Evolutionary conservation across 331 rosid species (phyloP).

Genomic region (Pyrus hybrid): DNA sequence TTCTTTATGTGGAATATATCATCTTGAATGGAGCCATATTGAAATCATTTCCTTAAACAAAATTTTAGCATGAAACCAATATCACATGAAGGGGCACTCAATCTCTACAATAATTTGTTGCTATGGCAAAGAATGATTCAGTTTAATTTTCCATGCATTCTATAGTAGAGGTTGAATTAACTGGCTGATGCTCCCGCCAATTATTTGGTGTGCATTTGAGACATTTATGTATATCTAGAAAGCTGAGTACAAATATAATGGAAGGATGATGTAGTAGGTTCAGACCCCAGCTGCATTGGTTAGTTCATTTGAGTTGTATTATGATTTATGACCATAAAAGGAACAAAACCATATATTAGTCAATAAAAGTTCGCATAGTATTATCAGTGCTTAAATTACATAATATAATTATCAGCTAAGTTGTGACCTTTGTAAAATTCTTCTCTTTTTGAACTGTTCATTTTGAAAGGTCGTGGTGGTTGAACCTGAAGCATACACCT

Average conservation of each 20-base stretch:
- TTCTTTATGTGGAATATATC: not conserved
- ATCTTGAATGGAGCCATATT: not conserved
- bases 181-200: not conserved
- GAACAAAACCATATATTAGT: too few relatives aligned
- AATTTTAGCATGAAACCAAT: not conserved
- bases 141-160: not conserved
- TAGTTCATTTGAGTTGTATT: not conserved
- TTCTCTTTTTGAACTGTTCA: not conserved
- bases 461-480: constrained; percentile 49
- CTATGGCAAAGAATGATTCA: not conserved
- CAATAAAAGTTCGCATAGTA: not conserved
- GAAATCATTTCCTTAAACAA: not conserved
- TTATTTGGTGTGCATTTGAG: not conserved
- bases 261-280: not conserved
- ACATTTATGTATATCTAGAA: not conserved
- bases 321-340: not conserved
- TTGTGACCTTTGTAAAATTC: not conserved
- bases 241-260: not conserved
- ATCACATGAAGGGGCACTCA: not conserved
- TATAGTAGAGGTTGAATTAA: not conserved
- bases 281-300: not conserved
- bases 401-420: not conserved
- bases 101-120: not conserved
- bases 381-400: not conserved
- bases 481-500: constrained; percentile 82